Conservation (phyloP, 2,329 filamentous ascomycete species). For the Myriosclerotinia duriaeana region DNA sequence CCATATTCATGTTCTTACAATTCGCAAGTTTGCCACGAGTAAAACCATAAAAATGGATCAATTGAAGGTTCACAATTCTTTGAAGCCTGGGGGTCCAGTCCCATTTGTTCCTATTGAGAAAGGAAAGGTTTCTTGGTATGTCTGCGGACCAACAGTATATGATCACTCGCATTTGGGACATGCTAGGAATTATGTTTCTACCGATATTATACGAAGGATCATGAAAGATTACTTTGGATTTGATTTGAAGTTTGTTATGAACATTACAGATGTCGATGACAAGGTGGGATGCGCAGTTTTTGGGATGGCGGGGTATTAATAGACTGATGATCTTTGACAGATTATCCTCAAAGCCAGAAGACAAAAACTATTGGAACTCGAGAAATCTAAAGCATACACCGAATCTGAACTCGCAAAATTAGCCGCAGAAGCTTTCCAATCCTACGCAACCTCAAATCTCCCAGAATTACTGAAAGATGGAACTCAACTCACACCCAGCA, state of each 20-base stretch:
- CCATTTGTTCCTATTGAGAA: constrained; percentile 31
- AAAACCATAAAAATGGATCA: constrained; percentile 31
- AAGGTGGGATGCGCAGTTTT: constrained; percentile 44
- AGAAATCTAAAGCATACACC: constrained; percentile 66
- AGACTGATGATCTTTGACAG: constrained; percentile 17
- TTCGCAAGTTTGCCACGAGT: constrained; percentile 25
- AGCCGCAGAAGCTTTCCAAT: constrained; percentile 53
- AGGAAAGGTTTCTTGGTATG: constrained; percentile 59
- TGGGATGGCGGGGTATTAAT: constrained; percentile 10
- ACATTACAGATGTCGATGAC: constrained; percentile 68
- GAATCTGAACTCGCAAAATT: constrained; percentile 49
- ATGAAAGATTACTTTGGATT: constrained; percentile 68
- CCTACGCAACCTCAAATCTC: constrained; percentile 56
- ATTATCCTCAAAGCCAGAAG: constrained; percentile 58
- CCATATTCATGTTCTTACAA: constrained; percentile 22
- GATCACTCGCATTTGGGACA: constrained; percentile 67
- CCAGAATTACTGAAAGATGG: constrained; percentile 50
- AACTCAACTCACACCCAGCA: constrained; percentile 49
- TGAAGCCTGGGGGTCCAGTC: constrained; percentile 37
- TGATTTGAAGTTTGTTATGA: constrained; percentile 69
- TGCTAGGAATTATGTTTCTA: constrained; percentile 71
- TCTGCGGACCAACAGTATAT: constrained; percentile 68
- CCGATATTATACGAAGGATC: constrained; percentile 68
- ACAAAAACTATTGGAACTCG: constrained; percentile 76
- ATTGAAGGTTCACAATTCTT: constrained; percentile 40